Evolutionary conservation across 148 eudicot genomes (phyloP).

Genomic region (Oxyria digyna): DNA sequence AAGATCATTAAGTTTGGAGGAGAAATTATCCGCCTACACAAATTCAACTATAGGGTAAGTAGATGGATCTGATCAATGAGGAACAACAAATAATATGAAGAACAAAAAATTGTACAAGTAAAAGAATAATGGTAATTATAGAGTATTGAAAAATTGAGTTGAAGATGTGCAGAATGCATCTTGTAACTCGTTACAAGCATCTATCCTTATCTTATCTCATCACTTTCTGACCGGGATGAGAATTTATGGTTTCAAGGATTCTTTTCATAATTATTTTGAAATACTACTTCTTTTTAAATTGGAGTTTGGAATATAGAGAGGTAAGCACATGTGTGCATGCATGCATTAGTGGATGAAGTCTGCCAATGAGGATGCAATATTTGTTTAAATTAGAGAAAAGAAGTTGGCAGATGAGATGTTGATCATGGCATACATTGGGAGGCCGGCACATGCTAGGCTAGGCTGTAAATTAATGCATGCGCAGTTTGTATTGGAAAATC

Average conservation of each 20-base stretch:
- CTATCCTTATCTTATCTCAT: constrained; percentile 2
- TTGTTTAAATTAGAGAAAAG: background rate
- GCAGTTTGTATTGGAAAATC: background rate
- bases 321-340: background rate
- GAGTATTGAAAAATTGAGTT: too few species aligned
- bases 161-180: background rate
- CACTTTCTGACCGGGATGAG: too few species aligned
- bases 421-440: constrained; percentile 2
- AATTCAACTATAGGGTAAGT: too few species aligned
- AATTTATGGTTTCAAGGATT: too few species aligned
- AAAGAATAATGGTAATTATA: too few species aligned
- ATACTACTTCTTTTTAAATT: too few species aligned
- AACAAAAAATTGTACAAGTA: background rate
- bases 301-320: background rate
- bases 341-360: background rate
- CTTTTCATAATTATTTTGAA: too few species aligned
- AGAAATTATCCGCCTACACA: too few species aligned
- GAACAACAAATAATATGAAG: background rate
- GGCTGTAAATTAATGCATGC: constrained; percentile 1
- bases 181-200: background rate
- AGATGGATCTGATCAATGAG: background rate
- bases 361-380: background rate
- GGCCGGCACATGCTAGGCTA: background rate
- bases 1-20: too few species aligned
- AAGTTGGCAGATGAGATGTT: background rate